Evolutionary conservation across 2,329 filamentous ascomycete genomes (phyloP).

Genomic region (Aspergillus sergii): DNA sequence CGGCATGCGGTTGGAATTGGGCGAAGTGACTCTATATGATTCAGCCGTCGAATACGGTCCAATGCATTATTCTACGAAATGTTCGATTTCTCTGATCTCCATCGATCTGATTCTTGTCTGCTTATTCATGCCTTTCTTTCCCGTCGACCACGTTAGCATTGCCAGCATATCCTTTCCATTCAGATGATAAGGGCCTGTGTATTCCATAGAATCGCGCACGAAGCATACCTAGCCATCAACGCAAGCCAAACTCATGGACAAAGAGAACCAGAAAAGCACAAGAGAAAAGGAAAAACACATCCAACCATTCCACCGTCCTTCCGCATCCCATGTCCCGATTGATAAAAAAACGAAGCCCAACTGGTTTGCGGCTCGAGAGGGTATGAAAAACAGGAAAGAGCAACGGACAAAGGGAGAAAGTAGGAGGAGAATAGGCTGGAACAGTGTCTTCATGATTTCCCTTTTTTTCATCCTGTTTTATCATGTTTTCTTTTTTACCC

Average conservation of each 20-base stretch:
- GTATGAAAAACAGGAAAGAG: background rate
- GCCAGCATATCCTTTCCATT: background rate
- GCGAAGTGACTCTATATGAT: constrained; percentile 21
- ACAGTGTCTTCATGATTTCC: constrained; percentile 8
- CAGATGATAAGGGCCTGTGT: constrained; percentile 5
- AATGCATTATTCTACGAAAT: constrained; percentile 33
- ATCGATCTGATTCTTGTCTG: constrained; percentile 19
- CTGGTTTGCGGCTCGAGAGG: constrained; percentile 11
- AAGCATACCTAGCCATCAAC: background rate
- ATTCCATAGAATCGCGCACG: constrained; percentile 11
- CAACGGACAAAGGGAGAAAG: background rate
- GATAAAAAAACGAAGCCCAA: constrained; percentile 4
- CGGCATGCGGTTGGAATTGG: constrained; percentile 28
- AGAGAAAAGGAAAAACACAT: background rate
- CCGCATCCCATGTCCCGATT: background rate
- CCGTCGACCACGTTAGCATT: constrained; percentile 5
- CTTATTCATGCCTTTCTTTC: constrained; percentile 6
- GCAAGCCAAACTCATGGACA: background rate
- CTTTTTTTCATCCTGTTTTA: background rate
- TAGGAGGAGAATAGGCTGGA: background rate
- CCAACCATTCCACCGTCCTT: background rate
- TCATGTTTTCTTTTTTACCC: constrained; percentile 1
- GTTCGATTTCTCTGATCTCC: constrained; percentile 17
- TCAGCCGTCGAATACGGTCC: constrained; percentile 21
- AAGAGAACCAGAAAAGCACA: background rate